A percentile compares a stretch with the other conserved stretches of the same genome.
Conservation (phyloP, 2,329 filamentous ascomycete species). For the Diaporthe sp. region DNA sequence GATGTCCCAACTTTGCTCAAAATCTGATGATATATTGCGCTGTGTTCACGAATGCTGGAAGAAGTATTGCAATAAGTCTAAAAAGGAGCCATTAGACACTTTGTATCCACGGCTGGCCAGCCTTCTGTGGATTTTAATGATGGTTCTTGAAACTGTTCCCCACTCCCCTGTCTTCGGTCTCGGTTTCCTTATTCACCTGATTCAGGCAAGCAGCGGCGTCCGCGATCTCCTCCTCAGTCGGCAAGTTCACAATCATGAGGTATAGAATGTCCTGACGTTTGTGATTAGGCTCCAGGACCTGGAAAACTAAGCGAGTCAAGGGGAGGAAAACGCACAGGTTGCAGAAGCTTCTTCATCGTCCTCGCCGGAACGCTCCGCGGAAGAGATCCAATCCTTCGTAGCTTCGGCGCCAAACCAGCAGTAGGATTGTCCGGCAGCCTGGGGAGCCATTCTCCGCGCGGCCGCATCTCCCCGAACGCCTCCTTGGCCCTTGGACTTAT, state of each 20-base stretch:
- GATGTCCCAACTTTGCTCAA: neutral
- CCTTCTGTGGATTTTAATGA: neutral
- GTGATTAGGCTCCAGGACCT: neutral
- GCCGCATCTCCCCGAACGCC: neutral
- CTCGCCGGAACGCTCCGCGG: neutral
- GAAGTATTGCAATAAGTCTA: too few species aligned
- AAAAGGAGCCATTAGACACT: too few species aligned
- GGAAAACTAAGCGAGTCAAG: too few species aligned
- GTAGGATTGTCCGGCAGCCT: neutral
- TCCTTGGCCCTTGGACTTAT: neutral
- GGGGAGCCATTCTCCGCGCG: conserved; percentile 3
- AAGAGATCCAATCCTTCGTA: conserved; percentile 24
- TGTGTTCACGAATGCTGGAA: too few species aligned
- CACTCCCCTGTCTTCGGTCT: neutral
- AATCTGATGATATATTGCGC: neutral
- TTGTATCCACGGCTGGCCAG: neutral
- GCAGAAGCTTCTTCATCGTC: conserved; percentile 38
- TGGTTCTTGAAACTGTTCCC: neutral
- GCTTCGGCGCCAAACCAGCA: neutral
- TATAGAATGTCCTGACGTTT: conserved; percentile 36
- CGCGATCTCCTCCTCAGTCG: conserved; percentile 34
- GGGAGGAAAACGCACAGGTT: conserved; percentile 19
- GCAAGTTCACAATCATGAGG: conserved; percentile 39
- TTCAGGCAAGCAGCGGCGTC: conserved; percentile 19
- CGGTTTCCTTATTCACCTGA: conserved; percentile 2